Evolutionary conservation across 148 eudicot species (phyloP), one percentile per base, ranked within the genome.

Genomic region (Rhododendron henanense): DNA sequence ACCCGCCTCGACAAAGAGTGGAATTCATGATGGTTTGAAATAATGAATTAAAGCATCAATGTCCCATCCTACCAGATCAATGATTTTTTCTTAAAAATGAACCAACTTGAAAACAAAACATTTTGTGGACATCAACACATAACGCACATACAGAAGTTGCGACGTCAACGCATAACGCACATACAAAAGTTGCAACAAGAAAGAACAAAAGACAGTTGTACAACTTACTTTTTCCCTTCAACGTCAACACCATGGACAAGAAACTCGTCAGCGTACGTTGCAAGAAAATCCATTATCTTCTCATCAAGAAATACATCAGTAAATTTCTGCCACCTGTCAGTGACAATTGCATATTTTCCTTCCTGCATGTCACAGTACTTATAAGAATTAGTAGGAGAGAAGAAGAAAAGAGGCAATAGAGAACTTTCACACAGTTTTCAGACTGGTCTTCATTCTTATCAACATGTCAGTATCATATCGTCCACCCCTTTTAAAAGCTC

Each of bases 241-340:
- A 97, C 98, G 81, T 97, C 99, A 80, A 97, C 99, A 71, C 99
- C 99, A 88, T 97, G 99, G 82, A 97, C 98, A 85, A 97, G 94
- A 91, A 97, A 97, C 87, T 97, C 99, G 88, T 97, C 96, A 69
- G 99, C 96, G 89, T 92, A 94, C 15, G 28, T 79, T n/a, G 98
- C 94, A 85, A 97, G 98, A 90, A 91, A 92, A 79, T 91, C 90
- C 91, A 97, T 80, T 75, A 97, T 91, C 55, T 89, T 87, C 85
- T 92, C 89, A 75, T 94, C 95, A 75, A 97, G 93, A 91, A 85
- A 93, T 63, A 97, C 96, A 83, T 97, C 93, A 57, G 87, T 95
- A 84, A 97, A 97, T 91, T 95, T 95, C 93, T 97, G 99, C 99
- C 99, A 97, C 90, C 99, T 92, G 84, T 97, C 99, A 19, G 99